phyloP scores from a whole-genome alignment of 2,329 filamentous ascomycete genomes.

The Aureobasidium uvarum region DNA sequence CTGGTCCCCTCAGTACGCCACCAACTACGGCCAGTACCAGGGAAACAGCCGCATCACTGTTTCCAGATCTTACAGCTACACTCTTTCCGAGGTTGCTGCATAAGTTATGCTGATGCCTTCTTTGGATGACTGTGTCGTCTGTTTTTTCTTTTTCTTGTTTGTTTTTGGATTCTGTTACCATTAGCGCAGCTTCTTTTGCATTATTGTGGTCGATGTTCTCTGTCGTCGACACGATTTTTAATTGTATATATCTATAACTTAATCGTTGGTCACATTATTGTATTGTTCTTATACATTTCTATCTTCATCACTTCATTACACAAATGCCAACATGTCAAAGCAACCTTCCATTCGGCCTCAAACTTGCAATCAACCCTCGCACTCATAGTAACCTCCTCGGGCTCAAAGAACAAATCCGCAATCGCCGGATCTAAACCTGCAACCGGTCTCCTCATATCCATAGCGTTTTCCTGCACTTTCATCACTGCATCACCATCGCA shows the following conservation, averaged over 20 bases:
- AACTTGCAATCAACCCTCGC: slow-evolving; percentile 19
- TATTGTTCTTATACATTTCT: too few relatives aligned
- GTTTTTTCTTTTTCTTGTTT: neutral
- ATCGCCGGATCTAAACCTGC: neutral
- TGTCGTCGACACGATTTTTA: neutral
- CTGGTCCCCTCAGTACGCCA: slow-evolving; percentile 31
- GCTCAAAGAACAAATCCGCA: slow-evolving; percentile 20
- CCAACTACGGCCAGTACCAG: slow-evolving; percentile 31
- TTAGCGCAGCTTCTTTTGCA: slow-evolving; percentile 1
- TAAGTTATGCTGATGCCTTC: neutral
- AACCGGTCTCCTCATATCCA: neutral
- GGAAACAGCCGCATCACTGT: slow-evolving; percentile 27
- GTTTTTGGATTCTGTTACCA: neutral
- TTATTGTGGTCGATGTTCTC: neutral
- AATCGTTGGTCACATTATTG: neutral
- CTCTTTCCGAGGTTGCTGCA: slow-evolving; percentile 21
- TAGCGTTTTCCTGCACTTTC: neutral
- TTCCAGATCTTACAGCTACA: slow-evolving; percentile 28
- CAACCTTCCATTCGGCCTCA: neutral
- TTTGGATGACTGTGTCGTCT: neutral
- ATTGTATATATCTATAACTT: slow-evolving; percentile 1
- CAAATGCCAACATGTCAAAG: neutral
- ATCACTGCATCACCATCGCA: neutral
- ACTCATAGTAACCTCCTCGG: slow-evolving; percentile 17
- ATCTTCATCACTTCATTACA: neutral